Conservation (phyloP, 495 filamentous ascomycete species). For the Penicillium paradoxum region DNA sequence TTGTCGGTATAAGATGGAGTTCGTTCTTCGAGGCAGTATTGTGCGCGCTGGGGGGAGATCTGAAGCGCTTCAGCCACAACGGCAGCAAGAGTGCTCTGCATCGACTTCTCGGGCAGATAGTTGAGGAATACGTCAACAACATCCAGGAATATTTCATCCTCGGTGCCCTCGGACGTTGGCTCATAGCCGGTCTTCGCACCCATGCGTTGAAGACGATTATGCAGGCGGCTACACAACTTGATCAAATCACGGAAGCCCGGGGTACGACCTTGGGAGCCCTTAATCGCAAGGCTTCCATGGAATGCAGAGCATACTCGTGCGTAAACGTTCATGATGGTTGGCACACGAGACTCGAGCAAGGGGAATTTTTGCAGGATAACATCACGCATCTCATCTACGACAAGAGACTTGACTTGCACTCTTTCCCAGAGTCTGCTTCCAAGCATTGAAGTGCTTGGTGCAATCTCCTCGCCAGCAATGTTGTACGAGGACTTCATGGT, state of each 20-base stretch:
- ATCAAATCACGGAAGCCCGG: conserved; percentile 76
- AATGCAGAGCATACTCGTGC: conserved; percentile 54
- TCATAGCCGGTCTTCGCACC: conserved; percentile 68
- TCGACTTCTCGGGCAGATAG: conserved; percentile 60
- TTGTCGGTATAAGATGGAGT: conserved; percentile 59
- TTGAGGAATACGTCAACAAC: conserved; percentile 84
- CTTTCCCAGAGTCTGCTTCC: conserved; percentile 79
- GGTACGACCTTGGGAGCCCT: conserved; percentile 43
- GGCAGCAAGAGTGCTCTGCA: conserved; percentile 56
- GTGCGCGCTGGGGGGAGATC: conserved; percentile 70
- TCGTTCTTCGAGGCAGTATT: conserved; percentile 63
- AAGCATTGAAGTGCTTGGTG: conserved; percentile 54
- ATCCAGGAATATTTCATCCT: conserved; percentile 86
- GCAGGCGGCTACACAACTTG: conserved; percentile 79
- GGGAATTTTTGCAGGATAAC: conserved; percentile 68
- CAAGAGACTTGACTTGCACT: conserved; percentile 61
- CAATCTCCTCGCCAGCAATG: conserved; percentile 60
- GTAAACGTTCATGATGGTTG: conserved; percentile 72
- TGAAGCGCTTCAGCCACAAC: conserved; percentile 79
- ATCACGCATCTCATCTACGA: conserved; percentile 64
- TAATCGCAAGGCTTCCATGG: conserved; percentile 43
- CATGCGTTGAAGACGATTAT: conserved; percentile 51
- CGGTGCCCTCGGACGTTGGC: conserved; percentile 62
- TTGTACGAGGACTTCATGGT: conserved; percentile 77
- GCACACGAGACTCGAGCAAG: conserved; percentile 61